Conservation (phyloP, 2,329 filamentous ascomycete species). For the Diplodia mutila region DNA sequence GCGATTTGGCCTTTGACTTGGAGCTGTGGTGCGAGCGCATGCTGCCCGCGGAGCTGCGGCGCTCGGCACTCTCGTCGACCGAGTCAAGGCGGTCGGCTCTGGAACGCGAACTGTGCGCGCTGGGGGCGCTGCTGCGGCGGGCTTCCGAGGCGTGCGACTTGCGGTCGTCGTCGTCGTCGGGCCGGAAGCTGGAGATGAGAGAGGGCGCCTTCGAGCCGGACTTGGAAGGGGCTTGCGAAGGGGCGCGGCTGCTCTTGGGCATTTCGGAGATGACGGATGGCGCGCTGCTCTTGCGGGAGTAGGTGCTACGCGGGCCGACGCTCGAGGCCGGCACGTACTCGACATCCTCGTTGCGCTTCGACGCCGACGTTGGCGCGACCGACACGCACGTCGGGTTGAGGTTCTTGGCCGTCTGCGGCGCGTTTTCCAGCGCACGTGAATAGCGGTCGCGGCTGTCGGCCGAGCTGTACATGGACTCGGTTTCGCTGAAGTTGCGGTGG, state of each 20-base stretch:
- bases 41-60: constrained; percentile 38
- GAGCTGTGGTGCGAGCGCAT: constrained; percentile 40
- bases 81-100: background rate
- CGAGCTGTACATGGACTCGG: constrained; percentile 32
- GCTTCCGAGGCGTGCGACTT: constrained; percentile 10
- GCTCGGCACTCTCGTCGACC: constrained; percentile 9
- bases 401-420: constrained; percentile 24
- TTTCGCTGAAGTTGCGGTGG: constrained; percentile 45
- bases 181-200: constrained; percentile 43
- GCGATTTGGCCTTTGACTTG: constrained; percentile 38
- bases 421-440: constrained; percentile 20
- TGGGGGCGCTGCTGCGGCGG: constrained; percentile 22
- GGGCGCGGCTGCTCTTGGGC: constrained; percentile 14
- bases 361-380: constrained; percentile 34
- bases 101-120: constrained; percentile 16
- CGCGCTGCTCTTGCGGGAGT: constrained; percentile 22
- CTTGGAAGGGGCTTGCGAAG: constrained; percentile 8
- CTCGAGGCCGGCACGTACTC: constrained; percentile 42
- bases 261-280: constrained; percentile 28
- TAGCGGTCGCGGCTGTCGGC: constrained; percentile 29
- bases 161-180: constrained; percentile 35
- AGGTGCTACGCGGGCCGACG: constrained; percentile 14
- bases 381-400: constrained; percentile 37
- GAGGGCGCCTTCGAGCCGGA: constrained; percentile 9
- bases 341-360: constrained; percentile 33